phyloP scores from a whole-genome alignment of 2,329 filamentous ascomycete genomes.

The Exserohilum turcica region DNA sequence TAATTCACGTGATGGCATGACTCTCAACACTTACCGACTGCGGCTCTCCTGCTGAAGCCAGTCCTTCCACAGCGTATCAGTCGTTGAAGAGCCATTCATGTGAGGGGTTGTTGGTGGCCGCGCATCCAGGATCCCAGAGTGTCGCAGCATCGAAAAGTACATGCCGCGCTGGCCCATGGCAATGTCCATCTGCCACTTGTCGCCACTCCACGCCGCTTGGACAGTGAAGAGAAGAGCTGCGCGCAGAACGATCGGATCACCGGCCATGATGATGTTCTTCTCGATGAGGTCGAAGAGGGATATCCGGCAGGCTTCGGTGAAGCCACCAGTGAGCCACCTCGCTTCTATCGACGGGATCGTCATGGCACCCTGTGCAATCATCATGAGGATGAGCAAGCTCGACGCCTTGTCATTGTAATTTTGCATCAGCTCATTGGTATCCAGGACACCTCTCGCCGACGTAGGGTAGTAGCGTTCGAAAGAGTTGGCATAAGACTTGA shows the following conservation, averaged over 20 bases:
- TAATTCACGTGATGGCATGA: slow-evolving; percentile 27
- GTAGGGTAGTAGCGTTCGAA: slow-evolving; percentile 70
- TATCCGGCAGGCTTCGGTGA: slow-evolving; percentile 73
- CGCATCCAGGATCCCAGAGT: slow-evolving; percentile 68
- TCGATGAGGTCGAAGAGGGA: slow-evolving; percentile 74
- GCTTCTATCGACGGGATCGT: slow-evolving; percentile 69
- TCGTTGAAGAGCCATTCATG: slow-evolving; percentile 50
- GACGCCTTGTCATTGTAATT: slow-evolving; percentile 67
- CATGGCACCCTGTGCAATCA: slow-evolving; percentile 73
- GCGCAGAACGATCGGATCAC: slow-evolving; percentile 67
- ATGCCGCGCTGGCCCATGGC: slow-evolving; percentile 75
- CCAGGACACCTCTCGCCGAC: slow-evolving; percentile 63
- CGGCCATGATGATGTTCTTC: slow-evolving; percentile 70
- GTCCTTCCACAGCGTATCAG: slow-evolving; percentile 63
- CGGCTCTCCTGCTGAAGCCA: slow-evolving; percentile 70
- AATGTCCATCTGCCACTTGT: slow-evolving; percentile 80
- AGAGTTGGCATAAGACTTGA: slow-evolving; percentile 68
- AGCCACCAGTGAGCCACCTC: slow-evolving; percentile 66
- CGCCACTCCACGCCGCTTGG: slow-evolving; percentile 73
- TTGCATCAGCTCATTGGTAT: slow-evolving; percentile 70
- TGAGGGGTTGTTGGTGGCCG: slow-evolving; percentile 54
- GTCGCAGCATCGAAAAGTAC: slow-evolving; percentile 74
- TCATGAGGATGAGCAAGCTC: slow-evolving; percentile 69
- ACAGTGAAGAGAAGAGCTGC: slow-evolving; percentile 71
- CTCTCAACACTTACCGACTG: slow-evolving; percentile 58